These are phyloP conservation scores for Cucumis sativus DNA, from an alignment of 306 rosid species.

Conservation along the genomic window Cucumber_9930_V3 NC_026659.2:13918501-13919000, in stretches of 20 bases:
- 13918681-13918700: neutral
- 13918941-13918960: neutral
- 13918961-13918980: neutral
- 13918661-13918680: neutral
- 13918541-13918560: too few species aligned
- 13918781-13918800: conserved; percentile 52
- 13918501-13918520: too few species aligned
- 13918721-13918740: conserved; percentile 44
- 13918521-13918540: too few species aligned
- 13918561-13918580: too few species aligned
- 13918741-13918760: conserved; percentile 32
- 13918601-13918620: too few species aligned
- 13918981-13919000: neutral
- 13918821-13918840: neutral
- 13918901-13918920: neutral
- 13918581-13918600: too few species aligned
- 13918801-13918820: conserved; percentile 24
- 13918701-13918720: conserved; percentile 19
- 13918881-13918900: neutral
- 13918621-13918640: neutral
- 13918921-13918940: neutral
- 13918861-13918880: neutral
- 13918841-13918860: neutral
- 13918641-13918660: too few species aligned
- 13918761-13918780: conserved; percentile 39